Evolutionary conservation across 2,329 filamentous ascomycete genomes (phyloP).

Genomic region (Arthroderma sp.): DNA sequence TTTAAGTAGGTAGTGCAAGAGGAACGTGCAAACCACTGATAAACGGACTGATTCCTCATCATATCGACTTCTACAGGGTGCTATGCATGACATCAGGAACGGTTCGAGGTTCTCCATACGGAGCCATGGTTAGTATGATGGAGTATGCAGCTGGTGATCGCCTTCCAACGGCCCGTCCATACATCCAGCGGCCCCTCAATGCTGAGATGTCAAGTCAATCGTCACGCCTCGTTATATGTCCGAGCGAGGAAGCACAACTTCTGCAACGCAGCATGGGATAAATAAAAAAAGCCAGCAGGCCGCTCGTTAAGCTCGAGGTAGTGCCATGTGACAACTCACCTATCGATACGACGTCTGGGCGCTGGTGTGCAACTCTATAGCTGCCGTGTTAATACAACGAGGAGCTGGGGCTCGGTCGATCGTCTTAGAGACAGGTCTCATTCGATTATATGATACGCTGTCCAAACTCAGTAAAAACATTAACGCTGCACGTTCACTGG

Average conservation of each 20-base stretch:
- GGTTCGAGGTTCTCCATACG: not conserved
- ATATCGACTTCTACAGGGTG: not conserved
- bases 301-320: not conserved
- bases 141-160: not conserved
- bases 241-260: not conserved
- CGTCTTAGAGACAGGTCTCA: constrained; percentile 1
- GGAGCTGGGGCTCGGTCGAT: not conserved
- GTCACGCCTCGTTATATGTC: not conserved
- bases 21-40: not conserved
- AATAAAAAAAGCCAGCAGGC: not conserved
- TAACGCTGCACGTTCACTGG: not conserved
- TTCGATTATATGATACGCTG: not conserved
- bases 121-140: not conserved
- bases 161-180: not conserved
- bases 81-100: not conserved
- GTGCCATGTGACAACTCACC: constrained; percentile 5
- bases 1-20: not conserved
- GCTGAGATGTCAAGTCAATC: not conserved
- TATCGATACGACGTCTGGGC: constrained; percentile 3
- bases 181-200: not conserved
- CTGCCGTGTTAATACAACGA: not conserved
- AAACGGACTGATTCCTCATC: not conserved
- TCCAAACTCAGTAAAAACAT: not conserved
- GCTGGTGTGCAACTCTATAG: constrained; percentile 3
- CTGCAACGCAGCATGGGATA: not conserved